Evolutionary conservation across 306 rosid genomes (phyloP).

Genomic region (Quercus parvula): DNA sequence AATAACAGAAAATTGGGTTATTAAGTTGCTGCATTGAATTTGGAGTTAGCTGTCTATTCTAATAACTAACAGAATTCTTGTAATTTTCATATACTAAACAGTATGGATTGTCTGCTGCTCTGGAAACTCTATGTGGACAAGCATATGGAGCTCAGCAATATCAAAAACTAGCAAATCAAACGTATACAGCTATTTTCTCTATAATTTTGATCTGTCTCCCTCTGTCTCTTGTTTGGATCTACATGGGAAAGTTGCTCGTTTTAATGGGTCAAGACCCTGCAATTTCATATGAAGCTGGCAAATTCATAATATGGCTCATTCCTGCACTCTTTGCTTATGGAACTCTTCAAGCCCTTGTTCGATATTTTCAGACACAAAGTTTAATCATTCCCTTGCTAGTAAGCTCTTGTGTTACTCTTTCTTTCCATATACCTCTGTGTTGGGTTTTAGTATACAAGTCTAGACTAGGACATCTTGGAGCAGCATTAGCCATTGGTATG

Average conservation of each 20-base stretch:
- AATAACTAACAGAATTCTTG: background rate
- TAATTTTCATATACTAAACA: conserved; percentile 11
- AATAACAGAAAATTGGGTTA: no score
- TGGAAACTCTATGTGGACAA: conserved; percentile 60
- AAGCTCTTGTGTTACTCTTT: conserved; percentile 43
- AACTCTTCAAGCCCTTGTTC: conserved; percentile 53
- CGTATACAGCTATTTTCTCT: conserved; percentile 58
- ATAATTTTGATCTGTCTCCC: conserved; percentile 55
- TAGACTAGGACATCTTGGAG: conserved; percentile 51
- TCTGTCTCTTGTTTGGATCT: conserved; percentile 51
- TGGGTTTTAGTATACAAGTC: conserved; percentile 66
- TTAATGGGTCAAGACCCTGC: conserved; percentile 74
- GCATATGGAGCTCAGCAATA: conserved; percentile 61
- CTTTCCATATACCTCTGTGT: conserved; percentile 52
- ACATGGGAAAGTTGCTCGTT: conserved; percentile 53
- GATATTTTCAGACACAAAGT: conserved; percentile 71
- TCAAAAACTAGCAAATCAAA: conserved; percentile 40
- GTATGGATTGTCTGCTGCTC: conserved; percentile 56
- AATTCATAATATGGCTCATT: conserved; percentile 54
- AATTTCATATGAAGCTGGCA: conserved; percentile 67
- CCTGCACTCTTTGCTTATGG: conserved; percentile 74
- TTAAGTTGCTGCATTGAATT: background rate
- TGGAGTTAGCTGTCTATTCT: background rate
- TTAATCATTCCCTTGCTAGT: conserved; percentile 54
- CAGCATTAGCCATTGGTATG: conserved; percentile 62